A percentile compares a stretch with the other conserved stretches of the same genome.
phyloP scores from a whole-genome alignment of 2,329 filamentous ascomycete species.

The Xylariaceae sp. region DNA sequence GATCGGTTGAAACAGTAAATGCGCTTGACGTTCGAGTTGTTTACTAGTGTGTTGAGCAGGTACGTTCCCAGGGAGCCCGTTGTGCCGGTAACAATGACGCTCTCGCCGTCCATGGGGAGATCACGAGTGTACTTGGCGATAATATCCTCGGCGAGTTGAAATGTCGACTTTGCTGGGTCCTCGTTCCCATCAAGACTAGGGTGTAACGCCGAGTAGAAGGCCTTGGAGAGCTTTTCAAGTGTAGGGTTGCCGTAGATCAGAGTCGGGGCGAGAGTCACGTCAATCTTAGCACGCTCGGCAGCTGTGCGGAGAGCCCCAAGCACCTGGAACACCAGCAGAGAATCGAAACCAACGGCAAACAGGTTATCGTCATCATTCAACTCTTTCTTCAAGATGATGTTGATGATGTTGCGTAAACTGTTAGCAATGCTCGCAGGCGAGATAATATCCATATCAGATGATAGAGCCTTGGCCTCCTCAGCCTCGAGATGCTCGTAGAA shows the following conservation, averaged over 20 bases:
- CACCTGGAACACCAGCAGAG: slow-evolving; percentile 43
- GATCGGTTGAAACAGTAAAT: slow-evolving; percentile 58
- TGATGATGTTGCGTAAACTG: slow-evolving; percentile 27
- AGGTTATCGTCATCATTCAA: slow-evolving; percentile 34
- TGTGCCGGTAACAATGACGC: slow-evolving; percentile 53
- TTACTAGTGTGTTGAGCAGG: slow-evolving; percentile 46
- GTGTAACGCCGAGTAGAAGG: slow-evolving; percentile 38
- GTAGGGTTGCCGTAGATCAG: slow-evolving; percentile 47
- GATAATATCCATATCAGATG: slow-evolving; percentile 28
- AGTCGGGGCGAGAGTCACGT: slow-evolving; percentile 42
- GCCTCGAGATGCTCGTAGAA: slow-evolving; percentile 33
- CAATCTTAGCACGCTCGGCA: slow-evolving; percentile 38
- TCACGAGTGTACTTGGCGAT: slow-evolving; percentile 34
- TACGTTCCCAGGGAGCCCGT: slow-evolving; percentile 56
- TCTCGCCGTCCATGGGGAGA: slow-evolving; percentile 39
- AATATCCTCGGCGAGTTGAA: slow-evolving; percentile 32
- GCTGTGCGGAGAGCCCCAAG: slow-evolving; percentile 43
- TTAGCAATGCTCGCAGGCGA: slow-evolving; percentile 27
- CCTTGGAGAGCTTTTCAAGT: slow-evolving; percentile 39
- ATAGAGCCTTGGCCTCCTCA: slow-evolving; percentile 31
- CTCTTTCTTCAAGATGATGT: slow-evolving; percentile 26
- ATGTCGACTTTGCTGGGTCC: slow-evolving; percentile 25
- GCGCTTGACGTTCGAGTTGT: slow-evolving; percentile 43
- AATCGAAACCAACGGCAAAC: slow-evolving; percentile 44
- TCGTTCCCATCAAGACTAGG: slow-evolving; percentile 23